Percentiles rank a stretch among this genome's conserved stretches.
These are phyloP conservation scores for Tulasnella sp. DNA, from an alignment of 768 basidiomycete genomes.

Conservation along the genomic window DNA sequence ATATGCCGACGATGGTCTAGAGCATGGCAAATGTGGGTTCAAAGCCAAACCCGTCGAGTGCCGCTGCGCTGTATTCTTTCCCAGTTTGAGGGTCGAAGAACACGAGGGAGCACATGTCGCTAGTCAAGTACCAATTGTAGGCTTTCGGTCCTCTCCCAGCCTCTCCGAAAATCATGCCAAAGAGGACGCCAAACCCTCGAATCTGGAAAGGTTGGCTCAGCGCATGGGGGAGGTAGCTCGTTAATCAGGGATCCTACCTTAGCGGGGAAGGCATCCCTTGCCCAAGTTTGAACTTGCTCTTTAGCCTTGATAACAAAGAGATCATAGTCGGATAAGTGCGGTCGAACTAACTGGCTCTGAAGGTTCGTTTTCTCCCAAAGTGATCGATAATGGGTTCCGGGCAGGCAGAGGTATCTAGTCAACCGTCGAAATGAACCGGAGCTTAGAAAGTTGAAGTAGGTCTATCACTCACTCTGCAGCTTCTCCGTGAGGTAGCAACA, in stretches of 20 bases:
- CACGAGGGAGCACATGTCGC: neutral
- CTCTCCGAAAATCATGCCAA: neutral
- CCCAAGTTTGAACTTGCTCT: neutral
- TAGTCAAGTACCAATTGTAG: neutral
- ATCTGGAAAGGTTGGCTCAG: neutral
- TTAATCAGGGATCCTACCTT: neutral
- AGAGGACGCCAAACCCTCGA: neutral
- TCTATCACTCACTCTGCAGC: neutral
- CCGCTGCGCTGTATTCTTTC: neutral
- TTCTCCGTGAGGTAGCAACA: neutral
- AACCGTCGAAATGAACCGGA: neutral
- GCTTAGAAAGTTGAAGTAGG: neutral
- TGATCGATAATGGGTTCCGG: neutral
- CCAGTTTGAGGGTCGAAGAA: conserved; percentile 10
- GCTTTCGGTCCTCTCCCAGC: neutral
- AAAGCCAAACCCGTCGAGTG: neutral
- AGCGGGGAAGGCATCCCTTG: neutral
- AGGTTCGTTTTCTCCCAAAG: neutral
- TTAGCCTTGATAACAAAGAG: neutral
- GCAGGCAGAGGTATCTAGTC: neutral
- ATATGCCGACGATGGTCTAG: neutral
- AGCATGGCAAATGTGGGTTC: neutral
- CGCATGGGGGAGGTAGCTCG: too few relatives aligned
- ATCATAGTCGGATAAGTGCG: neutral
- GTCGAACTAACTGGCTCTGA: neutral